Evolutionary conservation across 1,284 basidiomycete species (phyloP).

Genomic region (Hymenochaete sp.): DNA sequence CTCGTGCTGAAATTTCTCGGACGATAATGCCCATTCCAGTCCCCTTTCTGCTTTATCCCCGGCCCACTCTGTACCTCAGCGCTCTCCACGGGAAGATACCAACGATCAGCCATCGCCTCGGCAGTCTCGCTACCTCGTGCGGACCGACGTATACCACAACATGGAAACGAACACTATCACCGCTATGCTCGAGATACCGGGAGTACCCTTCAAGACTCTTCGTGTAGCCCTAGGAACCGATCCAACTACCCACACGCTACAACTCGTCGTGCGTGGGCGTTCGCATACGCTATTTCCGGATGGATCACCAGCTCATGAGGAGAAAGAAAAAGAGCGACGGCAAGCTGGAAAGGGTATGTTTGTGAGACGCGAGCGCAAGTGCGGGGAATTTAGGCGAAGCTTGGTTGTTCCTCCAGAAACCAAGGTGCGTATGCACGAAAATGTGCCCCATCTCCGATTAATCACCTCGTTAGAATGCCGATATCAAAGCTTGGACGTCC

Average conservation of each 20-base stretch:
- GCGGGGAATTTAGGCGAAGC: conserved; percentile 42
- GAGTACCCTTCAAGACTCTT: conserved; percentile 45
- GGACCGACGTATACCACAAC: conserved; percentile 49
- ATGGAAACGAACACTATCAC: conserved; percentile 36
- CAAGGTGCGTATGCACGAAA: conserved; percentile 34
- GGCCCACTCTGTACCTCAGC: conserved; percentile 3
- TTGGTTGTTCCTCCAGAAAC: conserved; percentile 50
- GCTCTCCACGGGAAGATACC: not conserved
- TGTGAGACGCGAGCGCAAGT: conserved; percentile 40
- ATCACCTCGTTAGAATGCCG: conserved; percentile 41
- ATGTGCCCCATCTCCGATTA: too few relatives aligned
- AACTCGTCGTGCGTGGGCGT: conserved; percentile 43
- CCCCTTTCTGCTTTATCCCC: not conserved
- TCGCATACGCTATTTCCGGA: conserved; percentile 30
- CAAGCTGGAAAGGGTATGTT: conserved; percentile 19
- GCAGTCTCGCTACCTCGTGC: conserved; percentile 29
- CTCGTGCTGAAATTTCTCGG: too few relatives aligned
- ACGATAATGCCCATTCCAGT: too few relatives aligned
- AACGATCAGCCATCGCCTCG: not conserved
- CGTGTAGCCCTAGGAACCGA: conserved; percentile 46
- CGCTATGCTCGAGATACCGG: conserved; percentile 56
- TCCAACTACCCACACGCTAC: conserved; percentile 45
- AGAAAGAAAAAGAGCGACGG: conserved; percentile 26
- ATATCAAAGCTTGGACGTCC: conserved; percentile 38
- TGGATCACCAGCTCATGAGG: conserved; percentile 17